Evolutionary conservation across 805 yeast genomes (phyloP).

Genomic region (Zygosaccharomyces kombuchaensis): DNA sequence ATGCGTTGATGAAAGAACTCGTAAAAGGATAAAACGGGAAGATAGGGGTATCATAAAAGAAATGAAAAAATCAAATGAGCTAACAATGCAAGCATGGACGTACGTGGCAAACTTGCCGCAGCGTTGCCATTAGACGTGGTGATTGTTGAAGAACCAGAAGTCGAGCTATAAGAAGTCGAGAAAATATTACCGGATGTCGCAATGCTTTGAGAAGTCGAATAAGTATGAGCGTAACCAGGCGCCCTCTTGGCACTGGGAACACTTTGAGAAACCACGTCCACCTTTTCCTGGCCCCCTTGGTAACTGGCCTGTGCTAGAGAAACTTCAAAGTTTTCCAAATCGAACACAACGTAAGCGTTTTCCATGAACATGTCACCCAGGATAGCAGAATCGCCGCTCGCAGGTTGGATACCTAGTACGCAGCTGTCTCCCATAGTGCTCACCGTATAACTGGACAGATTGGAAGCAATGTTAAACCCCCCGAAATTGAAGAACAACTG

Average conservation of each 20-base stretch:
- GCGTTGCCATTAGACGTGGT: not conserved
- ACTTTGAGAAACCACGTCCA: slow-evolving; percentile 42
- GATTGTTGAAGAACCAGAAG: not conserved
- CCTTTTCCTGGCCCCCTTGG: slow-evolving; percentile 31
- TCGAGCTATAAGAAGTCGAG: slow-evolving; percentile 10
- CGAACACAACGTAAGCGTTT: slow-evolving; percentile 51
- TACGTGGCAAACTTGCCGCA: not conserved
- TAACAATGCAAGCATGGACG: not conserved
- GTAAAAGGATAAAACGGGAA: not conserved
- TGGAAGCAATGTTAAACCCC: slow-evolving; percentile 48
- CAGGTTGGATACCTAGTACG: slow-evolving; percentile 40
- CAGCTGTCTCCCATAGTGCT: slow-evolving; percentile 34
- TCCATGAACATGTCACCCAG: slow-evolving; percentile 54
- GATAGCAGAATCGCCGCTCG: slow-evolving; percentile 34
- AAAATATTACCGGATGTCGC: slow-evolving; percentile 30
- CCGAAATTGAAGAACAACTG: slow-evolving; percentile 46
- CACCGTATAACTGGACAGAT: slow-evolving; percentile 37
- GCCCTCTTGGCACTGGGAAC: slow-evolving; percentile 52
- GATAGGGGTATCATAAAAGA: slow-evolving; percentile 4
- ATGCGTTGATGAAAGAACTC: not conserved
- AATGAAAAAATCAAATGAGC: slow-evolving; percentile 1
- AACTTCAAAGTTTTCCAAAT: slow-evolving; percentile 43
- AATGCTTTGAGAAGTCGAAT: slow-evolving; percentile 20
- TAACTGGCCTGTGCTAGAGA: slow-evolving; percentile 44
- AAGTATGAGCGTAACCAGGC: slow-evolving; percentile 41